Evolutionary conservation across 441 rosid genomes (phyloP).

Genomic region (Syzygium malaccense): DNA sequence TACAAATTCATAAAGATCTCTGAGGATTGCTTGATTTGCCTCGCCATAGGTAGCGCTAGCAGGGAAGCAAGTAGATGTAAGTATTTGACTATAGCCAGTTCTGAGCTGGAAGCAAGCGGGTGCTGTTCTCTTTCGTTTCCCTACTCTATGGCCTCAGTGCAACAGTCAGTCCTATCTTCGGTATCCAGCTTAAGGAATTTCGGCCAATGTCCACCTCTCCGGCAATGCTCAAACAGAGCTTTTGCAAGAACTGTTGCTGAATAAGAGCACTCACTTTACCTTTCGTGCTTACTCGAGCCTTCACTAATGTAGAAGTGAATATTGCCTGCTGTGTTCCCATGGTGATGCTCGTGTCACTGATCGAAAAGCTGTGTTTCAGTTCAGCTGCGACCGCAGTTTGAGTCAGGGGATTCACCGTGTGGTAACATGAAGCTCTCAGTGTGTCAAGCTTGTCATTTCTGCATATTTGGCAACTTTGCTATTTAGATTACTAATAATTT

Average conservation of each 20-base stretch:
- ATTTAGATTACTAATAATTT: background rate
- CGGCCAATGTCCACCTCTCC: constrained; percentile 31
- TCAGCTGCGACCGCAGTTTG: constrained; percentile 47
- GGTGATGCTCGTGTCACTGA: constrained; percentile 12
- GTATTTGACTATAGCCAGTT: background rate
- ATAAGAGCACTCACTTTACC: constrained; percentile 30
- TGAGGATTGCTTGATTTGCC: background rate
- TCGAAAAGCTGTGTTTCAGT: constrained; percentile 24
- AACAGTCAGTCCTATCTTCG: constrained; percentile 36
- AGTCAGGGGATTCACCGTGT: constrained; percentile 19
- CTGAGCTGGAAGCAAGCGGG: background rate
- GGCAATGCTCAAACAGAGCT: constrained; percentile 18
- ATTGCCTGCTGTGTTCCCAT: constrained; percentile 36
- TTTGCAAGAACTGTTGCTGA: constrained; percentile 25
- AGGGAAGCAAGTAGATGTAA: background rate
- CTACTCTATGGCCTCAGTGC: constrained; percentile 17
- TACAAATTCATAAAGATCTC: background rate
- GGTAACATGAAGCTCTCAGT: constrained; percentile 27
- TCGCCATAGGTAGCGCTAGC: background rate
- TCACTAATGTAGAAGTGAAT: constrained; percentile 31
- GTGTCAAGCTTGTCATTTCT: constrained; percentile 37
- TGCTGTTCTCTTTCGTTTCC: background rate
- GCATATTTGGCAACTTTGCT: constrained; percentile 1
- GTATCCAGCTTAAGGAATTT: constrained; percentile 12
- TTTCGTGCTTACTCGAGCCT: constrained; percentile 33